Evolutionary conservation across 1,284 basidiomycete species (phyloP).

Genomic region (Melampsora americana): DNA sequence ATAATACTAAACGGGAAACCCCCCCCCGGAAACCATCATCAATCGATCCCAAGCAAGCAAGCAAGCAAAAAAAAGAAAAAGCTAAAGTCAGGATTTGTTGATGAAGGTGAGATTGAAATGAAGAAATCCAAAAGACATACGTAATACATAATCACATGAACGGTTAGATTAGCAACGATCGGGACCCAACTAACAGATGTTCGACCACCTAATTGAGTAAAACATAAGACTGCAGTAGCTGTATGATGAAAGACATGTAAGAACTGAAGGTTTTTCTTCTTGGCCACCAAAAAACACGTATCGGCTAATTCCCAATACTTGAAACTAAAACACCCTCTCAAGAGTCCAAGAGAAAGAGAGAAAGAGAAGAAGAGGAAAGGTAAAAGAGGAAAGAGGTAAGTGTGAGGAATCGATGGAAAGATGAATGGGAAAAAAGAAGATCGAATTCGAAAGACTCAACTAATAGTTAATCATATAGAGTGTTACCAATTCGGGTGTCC

Average conservation of each 20-base stretch:
- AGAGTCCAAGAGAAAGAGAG: not conserved
- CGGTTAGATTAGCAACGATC: conserved; percentile 84
- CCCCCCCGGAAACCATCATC: too few relatives aligned
- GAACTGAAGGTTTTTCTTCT: conserved; percentile 62
- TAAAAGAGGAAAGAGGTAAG: conserved; percentile 5
- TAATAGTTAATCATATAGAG: conserved; percentile 99
- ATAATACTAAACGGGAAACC: conserved; percentile 98
- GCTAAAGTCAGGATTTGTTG: too few relatives aligned
- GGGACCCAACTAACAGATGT: conserved; percentile 92
- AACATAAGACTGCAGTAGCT: conserved; percentile 94
- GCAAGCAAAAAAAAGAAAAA: conserved; percentile 16
- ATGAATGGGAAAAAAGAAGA: conserved; percentile 87
- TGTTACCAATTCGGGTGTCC: conserved; percentile 79
- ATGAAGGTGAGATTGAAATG: conserved; percentile 33
- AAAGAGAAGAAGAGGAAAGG: conserved; percentile 12
- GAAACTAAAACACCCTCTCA: conserved; percentile 20
- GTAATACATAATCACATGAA: conserved; percentile 95
- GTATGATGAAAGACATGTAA: conserved; percentile 98
- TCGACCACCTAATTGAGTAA: conserved; percentile 76
- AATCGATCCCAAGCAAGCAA: too few relatives aligned
- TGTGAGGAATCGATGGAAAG: conserved; percentile 14
- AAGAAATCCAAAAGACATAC: conserved; percentile 7
- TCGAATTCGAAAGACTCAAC: conserved; percentile 87
- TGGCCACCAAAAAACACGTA: conserved; percentile 38
- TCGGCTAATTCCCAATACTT: conserved; percentile 41